phyloP scores from a whole-genome alignment of 805 yeast species.

The Wickerhamiella siamensis region DNA sequence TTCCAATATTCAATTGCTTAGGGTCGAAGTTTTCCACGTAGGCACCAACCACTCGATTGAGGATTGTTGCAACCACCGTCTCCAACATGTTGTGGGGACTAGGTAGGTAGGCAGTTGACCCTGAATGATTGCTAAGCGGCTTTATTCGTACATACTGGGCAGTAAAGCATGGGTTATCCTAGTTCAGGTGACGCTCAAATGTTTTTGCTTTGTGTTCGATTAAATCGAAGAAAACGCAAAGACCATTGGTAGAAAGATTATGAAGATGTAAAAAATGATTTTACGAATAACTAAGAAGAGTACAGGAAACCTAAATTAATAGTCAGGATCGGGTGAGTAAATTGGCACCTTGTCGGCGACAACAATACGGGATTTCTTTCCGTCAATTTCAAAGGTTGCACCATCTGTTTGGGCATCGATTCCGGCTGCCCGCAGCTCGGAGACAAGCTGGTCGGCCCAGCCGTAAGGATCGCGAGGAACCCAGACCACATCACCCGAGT shows the following conservation, averaged over 20 bases:
- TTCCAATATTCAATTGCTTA: constrained; percentile 85
- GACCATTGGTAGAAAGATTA: too few relatives aligned
- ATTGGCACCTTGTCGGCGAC: constrained; percentile 14
- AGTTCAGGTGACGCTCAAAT: too few relatives aligned
- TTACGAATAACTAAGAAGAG: neutral
- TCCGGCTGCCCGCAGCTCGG: constrained; percentile 34
- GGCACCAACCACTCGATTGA: constrained; percentile 28
- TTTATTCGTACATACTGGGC: too few relatives aligned
- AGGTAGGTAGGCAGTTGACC: neutral
- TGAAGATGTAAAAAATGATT: too few relatives aligned
- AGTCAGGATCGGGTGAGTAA: constrained; percentile 6
- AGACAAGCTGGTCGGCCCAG: constrained; percentile 46
- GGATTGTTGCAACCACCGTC: constrained; percentile 30
- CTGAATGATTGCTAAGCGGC: neutral
- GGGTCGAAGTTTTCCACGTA: constrained; percentile 94
- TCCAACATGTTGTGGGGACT: constrained; percentile 26
- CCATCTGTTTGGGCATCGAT: constrained; percentile 56
- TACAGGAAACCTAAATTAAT: neutral
- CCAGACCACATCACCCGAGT: constrained; percentile 70
- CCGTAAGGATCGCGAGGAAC: constrained; percentile 85
- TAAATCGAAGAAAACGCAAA: too few relatives aligned
- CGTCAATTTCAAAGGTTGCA: constrained; percentile 36
- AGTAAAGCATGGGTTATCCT: too few relatives aligned
- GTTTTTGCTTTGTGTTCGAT: too few relatives aligned
- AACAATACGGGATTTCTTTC: constrained; percentile 14